These are phyloP conservation scores for Kodamaea laetipori DNA, from an alignment of 805 yeast species.

Conservation along the genomic window DNA sequence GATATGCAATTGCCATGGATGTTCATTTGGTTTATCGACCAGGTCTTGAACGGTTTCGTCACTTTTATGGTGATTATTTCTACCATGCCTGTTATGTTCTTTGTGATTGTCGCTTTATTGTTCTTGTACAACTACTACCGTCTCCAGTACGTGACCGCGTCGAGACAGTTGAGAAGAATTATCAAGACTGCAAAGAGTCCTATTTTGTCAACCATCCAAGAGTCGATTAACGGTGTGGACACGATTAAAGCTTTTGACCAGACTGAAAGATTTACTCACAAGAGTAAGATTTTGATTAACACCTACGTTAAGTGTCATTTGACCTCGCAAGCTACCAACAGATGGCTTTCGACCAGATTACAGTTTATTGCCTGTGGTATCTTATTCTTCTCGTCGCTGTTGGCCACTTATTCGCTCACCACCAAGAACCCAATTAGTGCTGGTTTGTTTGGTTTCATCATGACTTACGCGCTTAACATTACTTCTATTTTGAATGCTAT, in stretches of 20 bases:
- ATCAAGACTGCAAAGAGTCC: constrained; percentile 73
- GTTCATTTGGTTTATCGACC: constrained; percentile 49
- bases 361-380: constrained; percentile 62
- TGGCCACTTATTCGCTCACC: constrained; percentile 44
- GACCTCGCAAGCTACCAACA: constrained; percentile 48
- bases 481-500: constrained; percentile 56
- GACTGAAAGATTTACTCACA: constrained; percentile 56
- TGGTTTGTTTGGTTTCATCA: constrained; percentile 63
- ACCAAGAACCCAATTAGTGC: constrained; percentile 49
- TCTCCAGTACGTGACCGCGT: constrained; percentile 62
- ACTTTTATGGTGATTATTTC: constrained; percentile 55
- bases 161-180: constrained; percentile 78
- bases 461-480: constrained; percentile 63
- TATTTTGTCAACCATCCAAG: constrained; percentile 79
- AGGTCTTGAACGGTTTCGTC: constrained; percentile 46
- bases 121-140: constrained; percentile 71
- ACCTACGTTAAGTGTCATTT: constrained; percentile 41
- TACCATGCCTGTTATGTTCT: constrained; percentile 55
- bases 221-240: constrained; percentile 72
- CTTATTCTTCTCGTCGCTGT: constrained; percentile 51
- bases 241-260: constrained; percentile 82
- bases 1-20: constrained; percentile 60
- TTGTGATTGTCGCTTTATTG: constrained; percentile 49
- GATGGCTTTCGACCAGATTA: constrained; percentile 67
- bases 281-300: constrained; percentile 55